Evolutionary conservation across 1,284 basidiomycete species (phyloP).

Genomic region (Boletellus deceptivus): DNA sequence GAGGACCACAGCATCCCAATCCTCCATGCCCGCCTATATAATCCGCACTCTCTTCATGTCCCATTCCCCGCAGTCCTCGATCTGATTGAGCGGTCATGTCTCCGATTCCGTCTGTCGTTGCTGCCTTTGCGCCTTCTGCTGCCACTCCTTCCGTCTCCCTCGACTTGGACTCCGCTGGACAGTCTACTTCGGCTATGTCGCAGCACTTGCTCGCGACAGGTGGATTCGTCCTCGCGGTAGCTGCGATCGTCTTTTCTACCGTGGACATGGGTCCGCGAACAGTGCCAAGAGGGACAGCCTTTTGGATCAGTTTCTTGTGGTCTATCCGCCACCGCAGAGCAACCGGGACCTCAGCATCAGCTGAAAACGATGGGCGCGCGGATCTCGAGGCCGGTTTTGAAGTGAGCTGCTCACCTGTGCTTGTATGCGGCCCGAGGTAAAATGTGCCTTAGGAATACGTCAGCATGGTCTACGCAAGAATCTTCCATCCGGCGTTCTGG

Average conservation of each 20-base stretch:
- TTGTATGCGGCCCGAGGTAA: constrained; percentile 1
- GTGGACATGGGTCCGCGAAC: neutral
- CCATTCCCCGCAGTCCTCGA: too few species aligned
- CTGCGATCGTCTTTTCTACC: constrained; percentile 17
- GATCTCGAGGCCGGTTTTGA: constrained; percentile 16
- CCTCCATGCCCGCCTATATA: constrained; percentile 15
- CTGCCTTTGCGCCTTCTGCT: constrained; percentile 6
- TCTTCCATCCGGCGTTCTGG: constrained; percentile 27
- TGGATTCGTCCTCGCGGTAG: constrained; percentile 20
- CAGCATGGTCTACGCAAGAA: constrained; percentile 25
- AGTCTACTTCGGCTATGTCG: constrained; percentile 2
- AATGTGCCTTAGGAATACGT: constrained; percentile 9
- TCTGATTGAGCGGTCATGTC: constrained; percentile 19
- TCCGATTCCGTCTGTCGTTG: constrained; percentile 18
- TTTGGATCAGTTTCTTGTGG: constrained; percentile 11
- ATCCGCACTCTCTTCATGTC: neutral
- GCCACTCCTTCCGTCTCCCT: constrained; percentile 3
- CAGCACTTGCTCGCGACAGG: constrained; percentile 13
- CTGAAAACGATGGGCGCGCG: neutral
- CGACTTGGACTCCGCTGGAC: too few species aligned
- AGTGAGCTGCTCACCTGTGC: neutral
- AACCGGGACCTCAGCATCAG: neutral
- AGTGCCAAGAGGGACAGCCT: neutral
- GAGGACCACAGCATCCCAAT: constrained; percentile 9
- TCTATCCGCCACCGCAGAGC: constrained; percentile 4